Evolutionary conservation across 1,284 basidiomycete species (phyloP), one percentile per base, ranked within the genome.

Genomic region (Chalciporus sp.): DNA sequence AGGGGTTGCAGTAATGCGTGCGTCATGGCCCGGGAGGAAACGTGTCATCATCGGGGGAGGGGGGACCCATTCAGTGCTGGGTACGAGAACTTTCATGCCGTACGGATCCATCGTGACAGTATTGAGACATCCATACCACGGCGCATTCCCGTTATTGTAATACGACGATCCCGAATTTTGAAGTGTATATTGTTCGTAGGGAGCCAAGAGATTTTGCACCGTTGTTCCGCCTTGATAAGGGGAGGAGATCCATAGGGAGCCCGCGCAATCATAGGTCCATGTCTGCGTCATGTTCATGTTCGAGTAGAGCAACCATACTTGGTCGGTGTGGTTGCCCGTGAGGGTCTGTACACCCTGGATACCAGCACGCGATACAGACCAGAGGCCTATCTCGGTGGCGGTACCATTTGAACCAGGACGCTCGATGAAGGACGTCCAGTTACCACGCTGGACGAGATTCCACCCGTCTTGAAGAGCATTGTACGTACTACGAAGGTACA

Each of bases 1-100:
- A 6, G 74, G 51, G 37, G 77, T 75, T 5, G 76, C 77, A 3
- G 77, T 67, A 29, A 93, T 73, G 39, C 94, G 87, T 23, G 84
- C 79, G 63, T 96, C 94, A 69, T 96, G 94, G 1, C 92, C 92
- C 0, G 94, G 94, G 4, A 72, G 71, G 72, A 95, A 95, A 51
- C 82, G 83, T 11, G 91, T 90, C 51, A 96, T 72, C 50, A 84
- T 81, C 17, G 93, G 90, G 3, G 75, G 81, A 47, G 88, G 84
- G 4, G 82, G 58, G 7, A 84, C 73, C 91, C 92, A 95, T 57
- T 87, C 76, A 1, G 56, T 66, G 3, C 57, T 41, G 0, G 90
- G 90, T 7, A 96, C 92, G 31, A 93, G 78, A 0, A 84, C 85
- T 72, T 94, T 94, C 80, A 89, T 94, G 31, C 87, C 83, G 64